Evolutionary conservation across 345 rosid genomes (phyloP).

Genomic region (Eucalyptus victrix): DNA sequence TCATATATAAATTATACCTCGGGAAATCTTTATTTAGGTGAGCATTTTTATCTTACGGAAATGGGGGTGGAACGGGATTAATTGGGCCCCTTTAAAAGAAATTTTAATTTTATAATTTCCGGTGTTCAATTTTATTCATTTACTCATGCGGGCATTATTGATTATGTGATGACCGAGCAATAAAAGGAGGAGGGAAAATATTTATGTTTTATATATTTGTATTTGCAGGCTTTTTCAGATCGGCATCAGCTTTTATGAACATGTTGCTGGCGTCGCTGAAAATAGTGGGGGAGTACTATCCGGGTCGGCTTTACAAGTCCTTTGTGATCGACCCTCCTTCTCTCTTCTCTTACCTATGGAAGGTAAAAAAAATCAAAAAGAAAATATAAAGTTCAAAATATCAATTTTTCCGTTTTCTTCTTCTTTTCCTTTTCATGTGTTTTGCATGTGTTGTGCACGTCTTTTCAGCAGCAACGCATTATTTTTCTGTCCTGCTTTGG

Average conservation of each 20-base stretch:
- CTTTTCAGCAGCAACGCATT: background rate
- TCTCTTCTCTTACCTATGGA: slow-evolving; percentile 83
- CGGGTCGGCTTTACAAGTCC: slow-evolving; percentile 67
- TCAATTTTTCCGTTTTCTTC: background rate
- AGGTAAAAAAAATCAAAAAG: slow-evolving; percentile 30
- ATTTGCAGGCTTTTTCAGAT: slow-evolving; percentile 85
- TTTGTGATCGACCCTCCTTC: slow-evolving; percentile 97
- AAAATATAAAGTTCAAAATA: background rate
- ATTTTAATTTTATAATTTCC: background rate
- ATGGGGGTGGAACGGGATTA: background rate
- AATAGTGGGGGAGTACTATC: slow-evolving; percentile 68
- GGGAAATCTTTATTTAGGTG: background rate
- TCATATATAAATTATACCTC: background rate
- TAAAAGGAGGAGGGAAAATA: background rate
- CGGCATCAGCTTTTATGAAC: slow-evolving; percentile 86
- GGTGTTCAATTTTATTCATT: background rate
- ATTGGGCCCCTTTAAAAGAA: background rate
- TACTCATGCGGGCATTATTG: background rate
- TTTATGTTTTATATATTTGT: background rate
- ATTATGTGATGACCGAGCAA: background rate
- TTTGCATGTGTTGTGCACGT: background rate
- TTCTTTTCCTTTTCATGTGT: no score
- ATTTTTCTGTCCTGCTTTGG: background rate
- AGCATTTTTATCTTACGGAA: background rate
- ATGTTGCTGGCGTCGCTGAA: slow-evolving; percentile 62